Evolutionary conservation across 2,329 filamentous ascomycete species (phyloP).

Genomic region (Ophiocordyceps unilateralis): DNA sequence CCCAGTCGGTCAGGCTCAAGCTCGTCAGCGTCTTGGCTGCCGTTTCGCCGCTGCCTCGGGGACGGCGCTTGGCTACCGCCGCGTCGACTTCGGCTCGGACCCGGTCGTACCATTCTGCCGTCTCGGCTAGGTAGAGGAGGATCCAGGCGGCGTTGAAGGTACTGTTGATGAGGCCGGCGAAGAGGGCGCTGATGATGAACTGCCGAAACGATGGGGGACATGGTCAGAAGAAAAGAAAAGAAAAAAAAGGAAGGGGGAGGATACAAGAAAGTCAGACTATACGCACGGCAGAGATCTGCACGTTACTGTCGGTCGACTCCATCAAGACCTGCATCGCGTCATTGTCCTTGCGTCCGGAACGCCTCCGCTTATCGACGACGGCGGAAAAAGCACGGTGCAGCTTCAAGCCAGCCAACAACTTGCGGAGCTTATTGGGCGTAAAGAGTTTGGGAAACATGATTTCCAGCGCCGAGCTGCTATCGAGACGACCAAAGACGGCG

Average conservation of each 20-base stretch:
- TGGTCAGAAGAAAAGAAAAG: no score
- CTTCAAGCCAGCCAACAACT: constrained; percentile 24
- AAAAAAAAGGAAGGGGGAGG: not conserved
- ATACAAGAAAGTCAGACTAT: not conserved
- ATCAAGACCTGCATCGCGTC: constrained; percentile 37
- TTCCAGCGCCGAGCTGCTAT: constrained; percentile 21
- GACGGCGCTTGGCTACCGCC: constrained; percentile 24
- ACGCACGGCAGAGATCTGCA: constrained; percentile 23
- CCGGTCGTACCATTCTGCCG: constrained; percentile 26
- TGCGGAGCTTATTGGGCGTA: constrained; percentile 21
- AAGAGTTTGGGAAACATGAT: constrained; percentile 37
- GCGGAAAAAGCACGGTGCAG: constrained; percentile 30
- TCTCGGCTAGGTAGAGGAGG: constrained; percentile 28
- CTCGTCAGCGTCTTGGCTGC: constrained; percentile 20
- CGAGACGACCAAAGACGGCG: constrained; percentile 27
- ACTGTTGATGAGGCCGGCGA: constrained; percentile 39
- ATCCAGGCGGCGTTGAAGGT: constrained; percentile 37
- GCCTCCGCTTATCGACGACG: constrained; percentile 27
- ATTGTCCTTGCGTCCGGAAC: constrained; percentile 21
- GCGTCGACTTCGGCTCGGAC: constrained; percentile 28
- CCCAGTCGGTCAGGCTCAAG: constrained; percentile 35
- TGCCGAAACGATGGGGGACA: no score
- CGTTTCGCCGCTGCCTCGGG: constrained; percentile 11
- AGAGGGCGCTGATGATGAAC: constrained; percentile 35
- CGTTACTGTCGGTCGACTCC: constrained; percentile 28